Percentiles rank a stretch among this genome's conserved stretches.
Conservation (phyloP, 179 eudicot species). For the Nepenthes alata region DNA sequence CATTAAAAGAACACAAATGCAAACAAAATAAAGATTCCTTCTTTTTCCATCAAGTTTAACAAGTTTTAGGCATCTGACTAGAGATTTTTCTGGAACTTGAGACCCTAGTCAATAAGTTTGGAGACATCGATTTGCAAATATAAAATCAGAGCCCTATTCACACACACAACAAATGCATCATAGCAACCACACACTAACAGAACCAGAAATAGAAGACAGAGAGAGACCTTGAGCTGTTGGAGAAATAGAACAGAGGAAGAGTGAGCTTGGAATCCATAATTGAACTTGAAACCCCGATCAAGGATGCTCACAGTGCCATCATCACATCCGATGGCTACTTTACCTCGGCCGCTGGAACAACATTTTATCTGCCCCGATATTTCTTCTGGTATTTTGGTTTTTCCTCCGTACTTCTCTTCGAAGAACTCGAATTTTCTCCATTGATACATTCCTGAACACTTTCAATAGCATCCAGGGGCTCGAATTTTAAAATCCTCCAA, state of each 20-base stretch:
- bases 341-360: slow-evolving; percentile 81
- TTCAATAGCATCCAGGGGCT: too few species aligned
- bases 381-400: slow-evolving; percentile 52
- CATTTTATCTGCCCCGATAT: slow-evolving; percentile 48
- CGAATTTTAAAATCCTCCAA: too few species aligned
- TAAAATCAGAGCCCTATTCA: slow-evolving; percentile 8
- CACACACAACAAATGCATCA: too few species aligned
- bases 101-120: too few species aligned
- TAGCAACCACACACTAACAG: background rate
- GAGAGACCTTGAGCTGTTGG: slow-evolving; percentile 78
- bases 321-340: slow-evolving; percentile 54
- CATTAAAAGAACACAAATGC: too few species aligned
- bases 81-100: too few species aligned
- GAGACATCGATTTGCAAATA: too few species aligned
- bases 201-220: slow-evolving; percentile 2
- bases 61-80: too few species aligned
- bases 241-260: slow-evolving; percentile 67
- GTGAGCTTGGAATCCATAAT: slow-evolving; percentile 69
- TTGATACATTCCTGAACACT: slow-evolving; percentile 32
- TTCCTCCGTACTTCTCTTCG: slow-evolving; percentile 69
- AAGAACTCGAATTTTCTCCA: slow-evolving; percentile 98
- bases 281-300: slow-evolving; percentile 88
- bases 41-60: too few species aligned
- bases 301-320: slow-evolving; percentile 65
- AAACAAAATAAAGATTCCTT: too few species aligned